A percentile compares a stretch with the other conserved stretches of the same genome.
phyloP scores from a whole-genome alignment of 2,329 filamentous ascomycete genomes.

The Mycocentrospora acerina region DNA sequence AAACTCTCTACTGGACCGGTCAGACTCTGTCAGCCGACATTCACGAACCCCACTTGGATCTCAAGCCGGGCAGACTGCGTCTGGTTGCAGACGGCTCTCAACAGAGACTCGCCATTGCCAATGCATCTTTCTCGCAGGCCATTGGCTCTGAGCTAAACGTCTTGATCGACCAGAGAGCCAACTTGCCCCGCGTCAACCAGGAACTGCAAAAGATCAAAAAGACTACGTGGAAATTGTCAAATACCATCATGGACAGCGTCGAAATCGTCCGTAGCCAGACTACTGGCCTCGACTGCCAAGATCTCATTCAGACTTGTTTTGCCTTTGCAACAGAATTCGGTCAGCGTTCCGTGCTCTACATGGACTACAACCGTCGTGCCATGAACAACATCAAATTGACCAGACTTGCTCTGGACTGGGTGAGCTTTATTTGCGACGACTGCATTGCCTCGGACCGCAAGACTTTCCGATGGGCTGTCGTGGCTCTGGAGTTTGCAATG shows the following conservation, averaged over 20 bases:
- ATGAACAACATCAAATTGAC: slow-evolving; percentile 98
- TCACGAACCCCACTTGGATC: slow-evolving; percentile 76
- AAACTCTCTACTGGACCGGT: slow-evolving; percentile 78
- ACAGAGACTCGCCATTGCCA: slow-evolving; percentile 74
- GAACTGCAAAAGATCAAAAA: slow-evolving; percentile 93
- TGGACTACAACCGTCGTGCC: slow-evolving; percentile 91
- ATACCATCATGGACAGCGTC: slow-evolving; percentile 98
- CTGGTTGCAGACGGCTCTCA: slow-evolving; percentile 88
- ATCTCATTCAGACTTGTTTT: slow-evolving; percentile 96
- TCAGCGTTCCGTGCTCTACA: slow-evolving; percentile 88
- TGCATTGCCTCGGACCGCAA: slow-evolving; percentile 91
- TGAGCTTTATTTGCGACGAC: slow-evolving; percentile 96
- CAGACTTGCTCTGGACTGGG: slow-evolving; percentile 91
- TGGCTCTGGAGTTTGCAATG: slow-evolving; percentile 95
- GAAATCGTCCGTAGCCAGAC: slow-evolving; percentile 89
- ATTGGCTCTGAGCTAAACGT: slow-evolving; percentile 84
- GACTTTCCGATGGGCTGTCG: slow-evolving; percentile 96
- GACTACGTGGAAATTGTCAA: slow-evolving; percentile 93
- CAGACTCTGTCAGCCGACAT: slow-evolving; percentile 70
- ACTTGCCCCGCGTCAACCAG: slow-evolving; percentile 86
- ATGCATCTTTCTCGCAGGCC: slow-evolving; percentile 73
- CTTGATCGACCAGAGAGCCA: slow-evolving; percentile 88
- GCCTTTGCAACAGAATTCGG: slow-evolving; percentile 99
- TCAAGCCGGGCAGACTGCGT: slow-evolving; percentile 83
- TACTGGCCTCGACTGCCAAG: slow-evolving; percentile 80